Base-by-base conservation (phyloP, 176 grass and related monocot genomes). In the Miscanthus lutarioriparius region DNA sequence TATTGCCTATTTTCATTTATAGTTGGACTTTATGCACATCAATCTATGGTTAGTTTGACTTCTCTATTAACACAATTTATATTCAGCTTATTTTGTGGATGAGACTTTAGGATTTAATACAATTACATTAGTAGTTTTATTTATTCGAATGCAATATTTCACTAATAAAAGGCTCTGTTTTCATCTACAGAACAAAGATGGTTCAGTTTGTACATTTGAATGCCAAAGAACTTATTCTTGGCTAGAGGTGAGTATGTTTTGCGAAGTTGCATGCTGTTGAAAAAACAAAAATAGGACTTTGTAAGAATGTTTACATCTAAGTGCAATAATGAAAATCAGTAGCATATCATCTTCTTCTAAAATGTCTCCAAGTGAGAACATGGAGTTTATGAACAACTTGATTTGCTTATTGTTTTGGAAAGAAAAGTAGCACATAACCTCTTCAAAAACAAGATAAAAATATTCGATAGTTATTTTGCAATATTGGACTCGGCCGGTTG, bases 111-210 rank as follows among this genome's bases (percentile, higher is more conserved):
- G 6, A 20, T 22, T n/a, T 49, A 2, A 49, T 49, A 49, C 13
- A 54, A 19, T 5, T 53, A 54, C 51, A 54, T 54, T 8, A 54
- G 51, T 54, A 56, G 6, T 9, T 56, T 56, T 56, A 56, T 56
- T 56, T 56, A 16, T 9, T 56, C n/a, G 47, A 51, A 51, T 56
- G 16, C 7, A 8, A n/a, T 56, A n/a, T 9, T 56, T 56, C 53
- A 56, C 20, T 51, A 51, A 51, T 5, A 51, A 51, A 51, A 19
- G 1, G 1, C 0, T 17, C 0, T 51, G 16, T 17, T 51, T 56
- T 56, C 7, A 9, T 39, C 61, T 82, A 51, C 7, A 82, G 80
- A 82, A 82, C 37, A 82, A 73, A 14, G 80, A 82, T 62, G 68
- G 80, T 32, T 82, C 80, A 20, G 0, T 82, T 28, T 27, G 10